These are phyloP conservation scores for Saccharomycopsis fermentans DNA, from an alignment of 805 yeast genomes.

Conservation along the genomic window DNA sequence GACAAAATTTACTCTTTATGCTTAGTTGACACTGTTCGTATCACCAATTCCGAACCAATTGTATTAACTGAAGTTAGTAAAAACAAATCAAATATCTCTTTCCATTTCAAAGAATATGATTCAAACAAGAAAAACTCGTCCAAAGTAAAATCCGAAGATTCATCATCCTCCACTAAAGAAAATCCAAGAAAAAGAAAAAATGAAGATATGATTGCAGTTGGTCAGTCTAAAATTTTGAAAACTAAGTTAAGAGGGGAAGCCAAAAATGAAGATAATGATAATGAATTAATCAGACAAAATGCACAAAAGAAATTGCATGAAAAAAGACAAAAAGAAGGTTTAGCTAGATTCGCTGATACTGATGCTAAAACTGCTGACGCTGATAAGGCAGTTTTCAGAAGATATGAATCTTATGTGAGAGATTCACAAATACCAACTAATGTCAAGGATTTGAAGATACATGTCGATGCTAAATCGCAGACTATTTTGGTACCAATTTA, in stretches of 20 bases:
- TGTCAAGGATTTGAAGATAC: constrained; percentile 76
- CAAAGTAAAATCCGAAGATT: constrained; percentile 22
- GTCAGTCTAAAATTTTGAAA: constrained; percentile 48
- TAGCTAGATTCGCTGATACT: constrained; percentile 69
- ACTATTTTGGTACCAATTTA: constrained; percentile 83
- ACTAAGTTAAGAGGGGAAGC: constrained; percentile 73
- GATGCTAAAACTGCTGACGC: constrained; percentile 52
- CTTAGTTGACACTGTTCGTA: constrained; percentile 71
- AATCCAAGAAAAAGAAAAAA: constrained; percentile 19
- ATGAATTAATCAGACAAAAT: constrained; percentile 69
- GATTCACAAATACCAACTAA: constrained; percentile 83
- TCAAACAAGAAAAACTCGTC: constrained; percentile 27
- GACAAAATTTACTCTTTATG: constrained; percentile 58
- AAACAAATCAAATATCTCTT: constrained; percentile 64
- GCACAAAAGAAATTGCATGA: constrained; percentile 78
- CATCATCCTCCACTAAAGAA: constrained; percentile 17
- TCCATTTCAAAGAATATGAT: constrained; percentile 67
- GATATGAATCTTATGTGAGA: constrained; percentile 87
- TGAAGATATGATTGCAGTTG: constrained; percentile 23
- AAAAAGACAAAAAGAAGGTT: constrained; percentile 78
- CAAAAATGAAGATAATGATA: constrained; percentile 63
- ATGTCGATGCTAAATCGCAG: constrained; percentile 80
- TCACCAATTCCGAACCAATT: constrained; percentile 42
- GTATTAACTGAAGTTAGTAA: constrained; percentile 69
- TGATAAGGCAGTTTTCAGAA: constrained; percentile 65